Evolutionary conservation across 2,329 filamentous ascomycete species (phyloP), one percentile per base, ranked within the genome.

Genomic region (Hypoxylon rubiginosum): DNA sequence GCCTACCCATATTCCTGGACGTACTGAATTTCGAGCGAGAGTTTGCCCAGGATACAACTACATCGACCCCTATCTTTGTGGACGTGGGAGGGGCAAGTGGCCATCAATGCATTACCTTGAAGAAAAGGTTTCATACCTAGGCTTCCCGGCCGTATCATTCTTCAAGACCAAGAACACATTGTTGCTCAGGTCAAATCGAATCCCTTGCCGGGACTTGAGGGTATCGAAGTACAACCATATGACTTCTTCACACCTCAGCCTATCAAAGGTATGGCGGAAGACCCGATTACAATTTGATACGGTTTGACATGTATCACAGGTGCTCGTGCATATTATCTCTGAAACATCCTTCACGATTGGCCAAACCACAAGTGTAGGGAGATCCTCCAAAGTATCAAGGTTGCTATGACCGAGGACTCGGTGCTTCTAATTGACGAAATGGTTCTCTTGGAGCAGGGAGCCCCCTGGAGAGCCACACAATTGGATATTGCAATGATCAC

Each of bases 81-180:
- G 73, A 74, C 24, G 52, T 74, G 1, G 72, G 69, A 2, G 73
- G 73, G 11, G 68, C 65, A 0, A 52, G 68, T 39, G 72, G 72
- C 8, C 69, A 72, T 11, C 68, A 74, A 39, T 71, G 66, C 17
- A 32, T 70, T 32, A 66, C 69, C 3, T 26, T 73, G 1, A 60
- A 46, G 21, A 51, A 56, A 26, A 56, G 28, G n/a, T 65, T 64
- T 50, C n/a, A n/a, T n/a, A n/a, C 72, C 73, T 1, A 36, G 30
- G 0, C 61, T 74, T 4, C 34, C 46, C 5, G 71, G 73, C n/a
- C 69, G 71, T 6, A 46, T 74, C 17, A 59, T 74, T 0, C 56
- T 74, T 13, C 69, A 74, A 50, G 72, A 73, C 15, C 62, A 60
- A 4, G 50, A 56, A 1, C 46, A 67, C 19, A 62, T 66, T 0